Percentiles rank a stretch among this genome's conserved stretches.
Evolutionary conservation across 2,329 filamentous ascomycete genomes (phyloP).

Genomic region (Orbilia oligospora): DNA sequence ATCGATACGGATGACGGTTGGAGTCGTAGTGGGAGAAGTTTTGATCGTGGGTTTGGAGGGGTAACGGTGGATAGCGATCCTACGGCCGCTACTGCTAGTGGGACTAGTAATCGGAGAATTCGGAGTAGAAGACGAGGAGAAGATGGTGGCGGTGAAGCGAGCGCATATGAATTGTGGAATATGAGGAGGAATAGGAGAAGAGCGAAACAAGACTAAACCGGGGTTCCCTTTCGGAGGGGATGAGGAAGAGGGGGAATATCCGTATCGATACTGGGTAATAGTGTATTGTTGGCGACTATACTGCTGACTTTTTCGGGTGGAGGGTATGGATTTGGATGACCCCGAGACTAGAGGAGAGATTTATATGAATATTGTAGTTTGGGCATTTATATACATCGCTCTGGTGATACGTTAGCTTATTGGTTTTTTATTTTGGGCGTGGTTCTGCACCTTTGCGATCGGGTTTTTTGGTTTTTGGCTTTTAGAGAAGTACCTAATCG

Average conservation of each 20-base stretch:
- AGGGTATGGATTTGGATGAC: slow-evolving; percentile 25
- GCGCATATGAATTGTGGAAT: slow-evolving; percentile 40
- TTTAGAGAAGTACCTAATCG: slow-evolving; percentile 19
- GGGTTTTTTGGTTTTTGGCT: neutral
- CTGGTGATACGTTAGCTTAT: slow-evolving; percentile 14
- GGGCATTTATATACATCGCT: slow-evolving; percentile 31
- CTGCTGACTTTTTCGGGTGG: slow-evolving; percentile 14
- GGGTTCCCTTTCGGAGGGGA: slow-evolving; percentile 8
- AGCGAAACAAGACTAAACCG: slow-evolving; percentile 49
- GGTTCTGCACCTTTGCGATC: slow-evolving; percentile 19
- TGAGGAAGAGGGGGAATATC: slow-evolving; percentile 46
- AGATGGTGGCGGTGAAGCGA: slow-evolving; percentile 10
- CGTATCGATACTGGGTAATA: slow-evolving; percentile 58
- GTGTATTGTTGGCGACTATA: slow-evolving; percentile 30
- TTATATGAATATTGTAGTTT: neutral
- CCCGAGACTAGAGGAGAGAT: neutral
- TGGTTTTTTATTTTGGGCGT: slow-evolving; percentile 28
- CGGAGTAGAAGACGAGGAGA: slow-evolving; percentile 34
- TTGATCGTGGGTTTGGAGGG: slow-evolving; percentile 32
- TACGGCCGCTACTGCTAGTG: slow-evolving; percentile 26
- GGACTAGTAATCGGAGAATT: slow-evolving; percentile 27
- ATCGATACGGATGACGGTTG: slow-evolving; percentile 60
- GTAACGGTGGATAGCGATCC: slow-evolving; percentile 8
- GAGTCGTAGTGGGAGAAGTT: slow-evolving; percentile 6
- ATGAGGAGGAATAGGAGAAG: slow-evolving; percentile 39